Percentiles rank a stretch among this genome's conserved stretches.
These are phyloP conservation scores for Gossypium aridum DNA, from an alignment of 441 rosid species.

Conservation along the genomic window DNA sequence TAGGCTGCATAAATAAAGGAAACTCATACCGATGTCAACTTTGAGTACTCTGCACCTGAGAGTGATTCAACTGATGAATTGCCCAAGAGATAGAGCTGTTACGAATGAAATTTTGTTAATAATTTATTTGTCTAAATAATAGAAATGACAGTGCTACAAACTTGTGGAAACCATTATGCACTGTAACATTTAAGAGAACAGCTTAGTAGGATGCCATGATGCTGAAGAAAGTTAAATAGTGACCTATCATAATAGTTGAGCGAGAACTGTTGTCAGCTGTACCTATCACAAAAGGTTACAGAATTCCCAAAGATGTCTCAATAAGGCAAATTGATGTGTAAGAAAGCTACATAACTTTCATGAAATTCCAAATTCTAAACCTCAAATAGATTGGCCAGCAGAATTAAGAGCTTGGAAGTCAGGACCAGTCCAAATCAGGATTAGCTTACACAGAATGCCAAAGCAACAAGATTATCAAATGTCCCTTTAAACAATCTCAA, in stretches of 20 bases:
- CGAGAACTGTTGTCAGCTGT: background rate
- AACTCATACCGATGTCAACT: slow-evolving; percentile 85
- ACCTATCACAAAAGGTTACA: background rate
- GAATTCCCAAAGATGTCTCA: background rate
- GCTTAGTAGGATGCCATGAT: background rate
- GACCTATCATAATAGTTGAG: background rate
- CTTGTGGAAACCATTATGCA: background rate
- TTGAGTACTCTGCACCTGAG: slow-evolving; percentile 90
- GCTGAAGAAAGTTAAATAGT: background rate
- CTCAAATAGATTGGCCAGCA: background rate
- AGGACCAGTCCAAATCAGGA: background rate
- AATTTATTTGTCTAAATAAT: slow-evolving; percentile 12
- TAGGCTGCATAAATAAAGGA: slow-evolving; percentile 29
- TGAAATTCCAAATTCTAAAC: slow-evolving; percentile 1
- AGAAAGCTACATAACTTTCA: background rate
- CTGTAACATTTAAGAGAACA: slow-evolving; percentile 3
- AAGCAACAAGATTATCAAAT: background rate
- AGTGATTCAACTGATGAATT: slow-evolving; percentile 79
- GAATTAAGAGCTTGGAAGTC: background rate
- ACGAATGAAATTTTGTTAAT: slow-evolving; percentile 13
- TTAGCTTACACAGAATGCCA: background rate
- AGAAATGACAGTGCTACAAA: slow-evolving; percentile 6
- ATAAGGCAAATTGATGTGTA: background rate
- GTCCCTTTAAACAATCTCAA: background rate
- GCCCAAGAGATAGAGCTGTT: slow-evolving; percentile 82